Conservation (phyloP, 2,329 filamentous ascomycete genomes). For the Dothideomycetidae sp. region DNA sequence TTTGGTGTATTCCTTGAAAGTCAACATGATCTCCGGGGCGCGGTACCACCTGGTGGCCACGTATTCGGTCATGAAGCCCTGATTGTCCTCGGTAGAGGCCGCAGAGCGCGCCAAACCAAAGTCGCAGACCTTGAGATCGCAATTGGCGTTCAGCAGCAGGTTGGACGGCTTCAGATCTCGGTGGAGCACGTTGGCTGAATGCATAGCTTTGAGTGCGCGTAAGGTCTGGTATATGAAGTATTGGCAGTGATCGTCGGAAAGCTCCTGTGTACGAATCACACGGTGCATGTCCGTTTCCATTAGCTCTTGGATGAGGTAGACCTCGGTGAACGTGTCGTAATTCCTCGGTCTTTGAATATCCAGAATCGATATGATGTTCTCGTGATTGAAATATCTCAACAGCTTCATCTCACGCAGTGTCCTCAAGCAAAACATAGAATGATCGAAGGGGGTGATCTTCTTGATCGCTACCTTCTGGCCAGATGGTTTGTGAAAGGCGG, state of each 20-base stretch:
- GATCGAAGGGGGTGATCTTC: slow-evolving; percentile 98
- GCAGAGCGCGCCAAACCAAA: slow-evolving; percentile 88
- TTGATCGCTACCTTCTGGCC: slow-evolving; percentile 99
- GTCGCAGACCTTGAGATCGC: slow-evolving; percentile 97
- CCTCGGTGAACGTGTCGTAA: slow-evolving; percentile 92
- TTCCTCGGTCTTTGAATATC: slow-evolving; percentile 97
- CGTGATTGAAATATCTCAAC: slow-evolving; percentile 96
- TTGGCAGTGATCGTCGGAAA: slow-evolving; percentile 98
- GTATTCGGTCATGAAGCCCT: slow-evolving; percentile 99
- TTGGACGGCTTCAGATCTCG: slow-evolving; percentile 97
- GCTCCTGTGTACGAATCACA: slow-evolving; percentile 94
- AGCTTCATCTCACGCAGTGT: slow-evolving; percentile 99
- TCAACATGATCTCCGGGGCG: slow-evolving; percentile 98
- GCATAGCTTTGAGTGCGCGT: slow-evolving; percentile 95
- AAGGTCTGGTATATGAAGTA: slow-evolving; percentile 99
- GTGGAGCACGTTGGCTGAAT: slow-evolving; percentile 95
- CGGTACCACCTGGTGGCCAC: slow-evolving; percentile 98
- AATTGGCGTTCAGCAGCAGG: slow-evolving; percentile 92
- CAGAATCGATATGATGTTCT: slow-evolving; percentile 98
- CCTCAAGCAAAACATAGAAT: slow-evolving; percentile 70
- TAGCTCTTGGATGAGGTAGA: slow-evolving; percentile 96
- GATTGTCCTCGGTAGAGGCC: slow-evolving; percentile 95
- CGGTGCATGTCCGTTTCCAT: slow-evolving; percentile 99
- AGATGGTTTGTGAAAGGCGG: slow-evolving; percentile 93
- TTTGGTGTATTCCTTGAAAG: slow-evolving; percentile 99